These are phyloP conservation scores for Hemileia vastatrix DNA, from an alignment of 1,284 basidiomycete species.

Conservation along the genomic window DNA sequence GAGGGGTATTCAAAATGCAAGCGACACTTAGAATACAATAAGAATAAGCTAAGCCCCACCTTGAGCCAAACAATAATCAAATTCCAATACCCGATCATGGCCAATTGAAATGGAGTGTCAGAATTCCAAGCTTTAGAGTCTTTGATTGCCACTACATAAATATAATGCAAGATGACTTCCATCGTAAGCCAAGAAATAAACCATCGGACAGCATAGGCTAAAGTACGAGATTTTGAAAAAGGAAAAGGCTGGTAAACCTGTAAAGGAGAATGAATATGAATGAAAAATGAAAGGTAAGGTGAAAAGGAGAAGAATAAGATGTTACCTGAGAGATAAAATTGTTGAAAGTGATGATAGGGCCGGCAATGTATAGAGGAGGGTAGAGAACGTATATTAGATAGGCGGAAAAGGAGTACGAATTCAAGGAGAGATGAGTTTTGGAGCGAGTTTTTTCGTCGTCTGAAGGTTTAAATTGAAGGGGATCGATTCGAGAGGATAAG, in stretches of 20 bases:
- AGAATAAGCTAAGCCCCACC: slow-evolving; percentile 48
- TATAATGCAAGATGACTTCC: slow-evolving; percentile 84
- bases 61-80: slow-evolving; percentile 94
- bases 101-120: slow-evolving; percentile 66
- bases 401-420: slow-evolving; percentile 53
- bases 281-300: slow-evolving; percentile 4
- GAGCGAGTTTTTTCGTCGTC: slow-evolving; percentile 55
- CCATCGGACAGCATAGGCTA: slow-evolving; percentile 63
- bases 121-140: slow-evolving; percentile 59
- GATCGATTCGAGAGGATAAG: neutral
- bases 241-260: neutral
- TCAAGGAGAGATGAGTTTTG: slow-evolving; percentile 48
- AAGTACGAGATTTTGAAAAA: slow-evolving; percentile 45
- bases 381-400: slow-evolving; percentile 73
- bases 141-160: slow-evolving; percentile 97
- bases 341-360: slow-evolving; percentile 93
- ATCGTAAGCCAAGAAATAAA: slow-evolving; percentile 65
- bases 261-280: slow-evolving; percentile 46
- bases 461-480: neutral
- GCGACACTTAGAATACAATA: neutral
- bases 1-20: neutral
- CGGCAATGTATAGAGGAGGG: slow-evolving; percentile 87
- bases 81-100: slow-evolving; percentile 96
- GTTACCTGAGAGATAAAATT: slow-evolving; percentile 83
- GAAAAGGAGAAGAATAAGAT: slow-evolving; percentile 12